Evolutionary conservation across 352 stramenopile genomes (phyloP).

Genomic region (Phytophthora melonis): DNA sequence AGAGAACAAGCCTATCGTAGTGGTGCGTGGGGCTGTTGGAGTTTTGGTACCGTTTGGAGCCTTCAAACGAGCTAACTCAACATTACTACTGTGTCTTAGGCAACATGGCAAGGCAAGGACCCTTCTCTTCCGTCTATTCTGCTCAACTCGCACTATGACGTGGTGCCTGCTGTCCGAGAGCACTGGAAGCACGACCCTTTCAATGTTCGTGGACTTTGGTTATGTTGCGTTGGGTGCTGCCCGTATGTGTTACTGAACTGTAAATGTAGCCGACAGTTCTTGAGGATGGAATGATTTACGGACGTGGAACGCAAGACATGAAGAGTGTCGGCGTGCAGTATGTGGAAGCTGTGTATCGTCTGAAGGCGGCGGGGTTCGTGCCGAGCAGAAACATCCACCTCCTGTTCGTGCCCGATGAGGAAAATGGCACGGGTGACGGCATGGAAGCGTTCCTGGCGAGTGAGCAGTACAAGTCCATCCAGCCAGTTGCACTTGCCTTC

Average conservation of each 20-base stretch:
- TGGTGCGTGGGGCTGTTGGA: slow-evolving; percentile 51
- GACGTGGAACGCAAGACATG: slow-evolving; percentile 95
- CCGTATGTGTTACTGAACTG: no score
- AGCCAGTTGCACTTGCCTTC: slow-evolving; percentile 91
- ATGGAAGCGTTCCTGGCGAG: slow-evolving; percentile 94
- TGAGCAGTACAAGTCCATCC: slow-evolving; percentile 82
- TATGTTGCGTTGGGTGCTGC: neutral
- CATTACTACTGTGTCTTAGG: slow-evolving; percentile 24
- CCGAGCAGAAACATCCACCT: slow-evolving; percentile 92
- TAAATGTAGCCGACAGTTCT: slow-evolving; percentile 80
- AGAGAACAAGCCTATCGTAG: slow-evolving; percentile 90
- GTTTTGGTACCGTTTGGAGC: neutral
- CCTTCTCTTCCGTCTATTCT: slow-evolving; percentile 88
- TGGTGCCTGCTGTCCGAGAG: slow-evolving; percentile 91
- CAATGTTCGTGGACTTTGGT: slow-evolving; percentile 48
- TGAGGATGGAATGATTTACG: slow-evolving; percentile 94
- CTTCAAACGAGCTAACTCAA: neutral
- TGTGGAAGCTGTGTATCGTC: slow-evolving; percentile 85
- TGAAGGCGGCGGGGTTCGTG: slow-evolving; percentile 73
- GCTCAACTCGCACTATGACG: slow-evolving; percentile 97
- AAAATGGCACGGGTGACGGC: slow-evolving; percentile 92
- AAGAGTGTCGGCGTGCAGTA: slow-evolving; percentile 97
- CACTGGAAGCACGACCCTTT: slow-evolving; percentile 94
- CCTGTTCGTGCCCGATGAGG: slow-evolving; percentile 94
- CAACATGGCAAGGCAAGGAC: slow-evolving; percentile 88